Base-by-base conservation (phyloP, 345 rosid genomes). In the Fremontodendron californicum region DNA sequence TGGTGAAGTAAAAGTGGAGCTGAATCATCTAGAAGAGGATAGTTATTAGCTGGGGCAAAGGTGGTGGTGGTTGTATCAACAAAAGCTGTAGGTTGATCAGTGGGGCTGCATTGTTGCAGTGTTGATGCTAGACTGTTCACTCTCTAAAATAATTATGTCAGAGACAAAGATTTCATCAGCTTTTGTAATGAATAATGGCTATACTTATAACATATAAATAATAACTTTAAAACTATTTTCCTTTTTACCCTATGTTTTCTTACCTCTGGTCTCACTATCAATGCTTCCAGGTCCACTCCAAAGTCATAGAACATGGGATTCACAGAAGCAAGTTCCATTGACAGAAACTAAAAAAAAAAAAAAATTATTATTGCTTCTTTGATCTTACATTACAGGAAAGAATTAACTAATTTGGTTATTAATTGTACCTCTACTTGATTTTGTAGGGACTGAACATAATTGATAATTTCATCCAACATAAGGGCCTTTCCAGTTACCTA, bases 381-480 rank as follows among this genome's bases (percentile, higher is more conserved):
- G 27, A 15, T 40, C 27, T 3, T 18, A 49, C 9, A 68, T 19
- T 21, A 63, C 10, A 9, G 6, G 2, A 25, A 18, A 51, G 55
- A n/a, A n/a, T n/a, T n/a, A n/a, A n/a, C n/a, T n/a, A n/a, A n/a
- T n/a, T n/a, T n/a, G n/a, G n/a, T n/a, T n/a, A n/a, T n/a, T n/a
- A n/a, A 9, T 5, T 0, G 8, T 77, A 90, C 96, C 93, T 91
- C 92, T 46, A 90, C 96, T 90, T 91, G 96, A 80, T 79, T 86
- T 46, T 91, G 93, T 15, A 91, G 82, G 57, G 92, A 87, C 81
- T 90, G 90, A 2, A 91, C 90, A 84, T 91, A 91, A 67, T 88
- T 91, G 78, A 90, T 91, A 39, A 90, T 90, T 77, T 92, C 97
- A 88, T 92, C 97, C 92, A 92, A 87, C 90, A 92, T 85, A 37